Conservation (phyloP, 2,329 filamentous ascomycete genomes). For the Penicillium sp. region DNA sequence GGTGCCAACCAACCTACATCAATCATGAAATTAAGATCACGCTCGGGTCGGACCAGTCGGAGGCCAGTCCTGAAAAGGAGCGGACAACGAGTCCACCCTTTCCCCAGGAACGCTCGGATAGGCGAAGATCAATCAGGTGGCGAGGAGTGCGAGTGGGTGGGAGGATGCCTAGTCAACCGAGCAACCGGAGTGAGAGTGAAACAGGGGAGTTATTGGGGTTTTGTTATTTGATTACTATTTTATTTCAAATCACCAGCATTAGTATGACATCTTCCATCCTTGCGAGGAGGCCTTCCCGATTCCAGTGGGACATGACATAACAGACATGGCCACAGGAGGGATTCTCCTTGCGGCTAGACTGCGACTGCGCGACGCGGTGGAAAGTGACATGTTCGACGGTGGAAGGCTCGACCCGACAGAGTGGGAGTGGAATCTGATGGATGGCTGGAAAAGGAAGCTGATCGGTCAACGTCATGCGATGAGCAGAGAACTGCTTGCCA, state of each 20-base stretch:
- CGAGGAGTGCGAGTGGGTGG: too few relatives aligned
- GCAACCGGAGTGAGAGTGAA: slow-evolving; percentile 13
- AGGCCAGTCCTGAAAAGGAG: slow-evolving; percentile 15
- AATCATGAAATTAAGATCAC: background rate
- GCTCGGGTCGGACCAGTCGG: slow-evolving; percentile 12
- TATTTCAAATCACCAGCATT: background rate
- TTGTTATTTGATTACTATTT: background rate
- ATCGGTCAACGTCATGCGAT: slow-evolving; percentile 2
- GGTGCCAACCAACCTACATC: too few relatives aligned
- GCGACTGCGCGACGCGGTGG: slow-evolving; percentile 6
- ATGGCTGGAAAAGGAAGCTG: background rate
- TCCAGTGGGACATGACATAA: slow-evolving; percentile 31
- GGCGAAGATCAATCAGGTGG: slow-evolving; percentile 23
- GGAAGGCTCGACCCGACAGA: background rate
- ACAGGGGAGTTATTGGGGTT: slow-evolving; percentile 6
- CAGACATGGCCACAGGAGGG: slow-evolving; percentile 10
- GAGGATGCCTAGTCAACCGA: slow-evolving; percentile 23
- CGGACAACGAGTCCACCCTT: background rate
- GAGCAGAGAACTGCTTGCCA: background rate
- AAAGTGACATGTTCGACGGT: slow-evolving; percentile 2
- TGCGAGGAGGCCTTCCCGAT: slow-evolving; percentile 12
- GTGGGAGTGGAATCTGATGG: background rate
- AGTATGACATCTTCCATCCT: too few relatives aligned
- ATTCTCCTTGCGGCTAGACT: slow-evolving; percentile 24
- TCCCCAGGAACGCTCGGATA: slow-evolving; percentile 17